Evolutionary conservation across 345 rosid species (phyloP).

Genomic region (Aquilaria yunnanensis): DNA sequence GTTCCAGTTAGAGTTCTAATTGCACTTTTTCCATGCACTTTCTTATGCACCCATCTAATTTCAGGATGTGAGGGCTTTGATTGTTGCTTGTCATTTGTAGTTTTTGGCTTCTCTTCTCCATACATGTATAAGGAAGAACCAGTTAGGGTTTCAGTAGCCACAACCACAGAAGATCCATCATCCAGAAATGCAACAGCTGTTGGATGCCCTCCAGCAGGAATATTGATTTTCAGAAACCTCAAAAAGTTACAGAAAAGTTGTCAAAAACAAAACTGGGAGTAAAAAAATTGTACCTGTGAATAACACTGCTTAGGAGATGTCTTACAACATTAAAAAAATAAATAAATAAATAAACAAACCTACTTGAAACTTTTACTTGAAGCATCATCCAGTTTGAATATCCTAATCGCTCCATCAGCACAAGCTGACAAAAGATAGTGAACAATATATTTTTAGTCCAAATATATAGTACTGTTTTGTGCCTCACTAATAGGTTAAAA

Average conservation of each 20-base stretch:
- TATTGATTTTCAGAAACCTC: constrained; percentile 74
- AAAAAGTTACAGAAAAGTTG: constrained; percentile 2
- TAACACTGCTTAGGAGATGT: neutral
- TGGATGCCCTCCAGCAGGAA: constrained; percentile 91
- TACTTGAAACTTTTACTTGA: constrained; percentile 97
- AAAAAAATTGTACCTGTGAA: too few relatives aligned
- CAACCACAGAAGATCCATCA: constrained; percentile 72
- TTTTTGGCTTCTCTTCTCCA: constrained; percentile 69
- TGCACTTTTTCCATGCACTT: constrained; percentile 56
- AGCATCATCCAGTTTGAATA: constrained; percentile 89
- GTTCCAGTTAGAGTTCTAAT: constrained; percentile 67
- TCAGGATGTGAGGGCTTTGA: constrained; percentile 76
- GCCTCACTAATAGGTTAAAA: too few relatives aligned
- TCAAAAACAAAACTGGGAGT: too few relatives aligned
- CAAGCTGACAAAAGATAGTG: constrained; percentile 55
- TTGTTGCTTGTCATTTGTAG: constrained; percentile 52
- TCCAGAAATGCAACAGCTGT: constrained; percentile 69
- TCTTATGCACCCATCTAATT: constrained; percentile 83
- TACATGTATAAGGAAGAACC: constrained; percentile 84
- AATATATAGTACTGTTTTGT: too few relatives aligned
- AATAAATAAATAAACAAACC: constrained; percentile 3
- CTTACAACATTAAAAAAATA: neutral
- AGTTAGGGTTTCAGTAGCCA: constrained; percentile 51
- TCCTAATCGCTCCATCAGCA: constrained; percentile 80
- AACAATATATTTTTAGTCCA: too few relatives aligned